Percentiles rank a stretch among this genome's conserved stretches.
Conservation (phyloP, 805 yeast species). For the Myxozyma melibiosi region DNA sequence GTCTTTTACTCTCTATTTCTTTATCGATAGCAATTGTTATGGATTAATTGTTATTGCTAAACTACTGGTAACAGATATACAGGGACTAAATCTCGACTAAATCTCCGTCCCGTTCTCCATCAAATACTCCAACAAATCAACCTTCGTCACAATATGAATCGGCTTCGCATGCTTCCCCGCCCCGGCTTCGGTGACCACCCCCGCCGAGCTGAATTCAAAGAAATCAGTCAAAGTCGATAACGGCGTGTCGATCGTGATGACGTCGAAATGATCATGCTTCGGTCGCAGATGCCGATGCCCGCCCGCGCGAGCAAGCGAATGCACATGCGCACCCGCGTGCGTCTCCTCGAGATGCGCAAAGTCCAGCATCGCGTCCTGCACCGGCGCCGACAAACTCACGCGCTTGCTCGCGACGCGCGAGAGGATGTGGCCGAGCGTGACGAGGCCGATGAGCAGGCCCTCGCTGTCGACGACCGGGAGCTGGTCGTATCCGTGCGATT, state of each 20-base stretch:
- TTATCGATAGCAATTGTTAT: too few relatives aligned
- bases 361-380: conserved; percentile 65
- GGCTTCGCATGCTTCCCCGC: conserved; percentile 58
- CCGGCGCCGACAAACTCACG: conserved; percentile 57
- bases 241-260: conserved; percentile 66
- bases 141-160: conserved; percentile 83
- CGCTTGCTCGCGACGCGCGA: conserved; percentile 65
- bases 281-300: conserved; percentile 10
- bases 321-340: conserved; percentile 55
- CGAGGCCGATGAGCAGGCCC: conserved; percentile 71
- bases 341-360: conserved; percentile 71
- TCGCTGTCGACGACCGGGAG: conserved; percentile 68
- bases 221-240: conserved; percentile 70
- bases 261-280: conserved; percentile 52
- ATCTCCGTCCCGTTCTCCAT: conserved; percentile 37
- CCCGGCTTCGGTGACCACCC: conserved; percentile 69
- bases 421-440: conserved; percentile 72
- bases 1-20: too few relatives aligned
- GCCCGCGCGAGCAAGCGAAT: conserved; percentile 11
- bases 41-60: neutral
- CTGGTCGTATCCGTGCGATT: conserved; percentile 80
- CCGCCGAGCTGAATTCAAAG: conserved; percentile 83
- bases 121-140: conserved; percentile 64
- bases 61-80: too few relatives aligned
- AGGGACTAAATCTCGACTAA: neutral